These are phyloP conservation scores for Baorangia bicolor DNA, from an alignment of 768 basidiomycete genomes.

Conservation along the genomic window DNA sequence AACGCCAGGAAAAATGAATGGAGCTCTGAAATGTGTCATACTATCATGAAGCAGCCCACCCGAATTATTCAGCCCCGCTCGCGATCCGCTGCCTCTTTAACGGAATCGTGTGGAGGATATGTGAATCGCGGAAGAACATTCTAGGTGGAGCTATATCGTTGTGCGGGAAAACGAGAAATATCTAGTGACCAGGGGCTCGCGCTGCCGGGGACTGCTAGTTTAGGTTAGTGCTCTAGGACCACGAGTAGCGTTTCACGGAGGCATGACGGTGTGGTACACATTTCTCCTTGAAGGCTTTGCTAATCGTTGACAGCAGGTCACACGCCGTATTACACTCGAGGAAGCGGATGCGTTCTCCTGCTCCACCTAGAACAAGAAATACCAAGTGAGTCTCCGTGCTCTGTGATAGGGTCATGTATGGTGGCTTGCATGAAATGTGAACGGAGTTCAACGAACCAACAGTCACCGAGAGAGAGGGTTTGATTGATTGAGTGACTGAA, in stretches of 20 bases:
- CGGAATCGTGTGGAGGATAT: not conserved
- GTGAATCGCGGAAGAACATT: not conserved
- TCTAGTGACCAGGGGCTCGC: not conserved
- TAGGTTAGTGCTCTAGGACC: not conserved
- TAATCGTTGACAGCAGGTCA: not conserved
- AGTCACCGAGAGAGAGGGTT: not conserved
- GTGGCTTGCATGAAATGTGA: not conserved
- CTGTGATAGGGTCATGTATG: not conserved
- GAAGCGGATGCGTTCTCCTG: not conserved
- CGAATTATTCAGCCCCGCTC: not conserved
- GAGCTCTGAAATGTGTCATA: not conserved
- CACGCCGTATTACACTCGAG: not conserved
- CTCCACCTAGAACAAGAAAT: not conserved
- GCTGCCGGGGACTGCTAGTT: not conserved
- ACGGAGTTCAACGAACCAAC: not conserved
- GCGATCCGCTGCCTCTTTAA: slow-evolving; percentile 17
- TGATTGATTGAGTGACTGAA: not conserved
- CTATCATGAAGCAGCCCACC: not conserved
- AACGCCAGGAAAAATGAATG: slow-evolving; percentile 28
- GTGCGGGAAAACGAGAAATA: not conserved
- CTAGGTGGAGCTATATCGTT: not conserved
- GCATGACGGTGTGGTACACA: not conserved
- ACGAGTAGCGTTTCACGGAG: not conserved
- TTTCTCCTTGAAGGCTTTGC: not conserved
- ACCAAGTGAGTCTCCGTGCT: not conserved